These are phyloP conservation scores for Tephrocybe rancida DNA, from an alignment of 768 basidiomycete genomes.

Conservation along the genomic window DNA sequence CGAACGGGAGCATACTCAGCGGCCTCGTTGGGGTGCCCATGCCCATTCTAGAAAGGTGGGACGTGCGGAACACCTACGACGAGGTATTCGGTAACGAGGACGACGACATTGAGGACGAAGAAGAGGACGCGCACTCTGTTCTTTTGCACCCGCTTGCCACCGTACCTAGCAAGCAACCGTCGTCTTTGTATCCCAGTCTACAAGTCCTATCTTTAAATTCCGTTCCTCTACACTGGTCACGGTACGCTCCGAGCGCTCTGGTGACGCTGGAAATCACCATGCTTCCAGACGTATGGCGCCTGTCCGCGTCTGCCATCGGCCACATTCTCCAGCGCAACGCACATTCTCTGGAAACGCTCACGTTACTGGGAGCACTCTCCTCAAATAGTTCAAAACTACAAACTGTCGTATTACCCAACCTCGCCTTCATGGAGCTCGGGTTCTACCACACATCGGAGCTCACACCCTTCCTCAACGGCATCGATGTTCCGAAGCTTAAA, in stretches of 20 bases:
- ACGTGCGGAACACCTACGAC: background rate
- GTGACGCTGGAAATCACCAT: conserved; percentile 3
- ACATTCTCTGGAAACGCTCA: conserved; percentile 7
- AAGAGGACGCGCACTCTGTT: background rate
- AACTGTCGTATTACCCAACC: background rate
- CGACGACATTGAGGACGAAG: background rate
- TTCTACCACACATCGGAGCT: background rate
- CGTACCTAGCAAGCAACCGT: background rate
- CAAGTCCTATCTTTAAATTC: background rate
- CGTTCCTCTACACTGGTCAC: conserved; percentile 7
- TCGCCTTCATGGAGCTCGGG: conserved; percentile 1
- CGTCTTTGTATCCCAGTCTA: background rate
- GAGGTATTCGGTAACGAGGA: background rate
- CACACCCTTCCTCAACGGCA: background rate
- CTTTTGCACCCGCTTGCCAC: background rate
- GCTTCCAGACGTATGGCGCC: background rate
- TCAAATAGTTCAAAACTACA: background rate
- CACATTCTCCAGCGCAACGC: conserved; percentile 8
- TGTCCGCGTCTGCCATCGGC: background rate
- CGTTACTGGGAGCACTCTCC: background rate
- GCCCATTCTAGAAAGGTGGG: background rate
- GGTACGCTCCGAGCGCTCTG: conserved; percentile 7
- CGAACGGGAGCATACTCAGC: background rate
- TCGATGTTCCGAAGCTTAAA: background rate
- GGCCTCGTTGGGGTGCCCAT: background rate